Percentiles rank a stretch among this genome's conserved stretches.
These are phyloP conservation scores for Gracilariopsis chorda DNA, from an alignment of 23 red algal species.

Conservation along the genomic window DNA sequence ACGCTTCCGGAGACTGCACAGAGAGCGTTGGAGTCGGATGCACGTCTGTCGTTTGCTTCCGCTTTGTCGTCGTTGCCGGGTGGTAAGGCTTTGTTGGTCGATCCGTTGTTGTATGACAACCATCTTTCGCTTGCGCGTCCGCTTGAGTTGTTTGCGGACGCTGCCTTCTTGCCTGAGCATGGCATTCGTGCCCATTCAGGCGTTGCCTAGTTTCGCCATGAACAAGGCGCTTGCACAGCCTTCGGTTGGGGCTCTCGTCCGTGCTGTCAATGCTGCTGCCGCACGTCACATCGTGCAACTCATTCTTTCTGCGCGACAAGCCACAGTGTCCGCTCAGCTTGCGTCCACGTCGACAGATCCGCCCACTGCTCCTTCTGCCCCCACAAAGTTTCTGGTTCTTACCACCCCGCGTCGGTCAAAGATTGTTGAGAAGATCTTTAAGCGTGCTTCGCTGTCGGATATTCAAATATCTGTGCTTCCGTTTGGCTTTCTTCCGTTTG, in stretches of 20 bases:
- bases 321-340: no score
- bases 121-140: conserved; percentile 6
- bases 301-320: neutral
- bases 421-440: conserved; percentile 9
- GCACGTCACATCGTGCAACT: neutral
- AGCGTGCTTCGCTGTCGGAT: neutral
- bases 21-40: neutral
- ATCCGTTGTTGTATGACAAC: neutral
- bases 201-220: neutral
- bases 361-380: no score
- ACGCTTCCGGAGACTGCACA: neutral
- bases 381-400: conserved; percentile 27
- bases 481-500: conserved; percentile 61
- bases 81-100: conserved; percentile 30
- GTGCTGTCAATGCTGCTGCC: neutral
- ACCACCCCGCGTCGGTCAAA: conserved; percentile 26
- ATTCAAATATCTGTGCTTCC: neutral
- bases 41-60: neutral
- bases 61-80: conserved; percentile 1
- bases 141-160: conserved; percentile 53
- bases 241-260: neutral
- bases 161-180: conserved; percentile 6
- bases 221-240: neutral
- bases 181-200: neutral
- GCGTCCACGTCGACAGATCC: no score